Evolutionary conservation across 306 rosid genomes (phyloP).

Genomic region (Cucumis melo): DNA sequence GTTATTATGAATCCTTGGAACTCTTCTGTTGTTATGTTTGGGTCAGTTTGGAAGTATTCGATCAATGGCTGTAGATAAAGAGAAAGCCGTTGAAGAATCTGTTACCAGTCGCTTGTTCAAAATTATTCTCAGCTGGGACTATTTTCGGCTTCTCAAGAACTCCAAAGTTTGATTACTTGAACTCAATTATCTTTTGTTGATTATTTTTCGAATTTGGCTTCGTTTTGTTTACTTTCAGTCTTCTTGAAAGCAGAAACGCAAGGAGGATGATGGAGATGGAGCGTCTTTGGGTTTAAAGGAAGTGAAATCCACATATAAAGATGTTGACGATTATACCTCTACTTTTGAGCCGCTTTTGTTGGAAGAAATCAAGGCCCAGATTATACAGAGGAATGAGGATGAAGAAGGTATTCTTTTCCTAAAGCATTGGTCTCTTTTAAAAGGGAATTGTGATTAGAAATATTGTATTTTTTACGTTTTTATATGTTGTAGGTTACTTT

Average conservation of each 20-base stretch:
- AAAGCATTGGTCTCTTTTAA: background rate
- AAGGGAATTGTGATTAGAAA: background rate
- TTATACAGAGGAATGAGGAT: conserved; percentile 34
- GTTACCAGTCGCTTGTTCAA: conserved; percentile 51
- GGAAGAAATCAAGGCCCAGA: conserved; percentile 80
- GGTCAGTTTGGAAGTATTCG: too few species aligned
- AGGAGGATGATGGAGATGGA: conserved; percentile 8
- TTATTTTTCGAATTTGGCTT: background rate
- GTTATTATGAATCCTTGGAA: too few species aligned
- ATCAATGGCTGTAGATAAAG: conserved; percentile 57
- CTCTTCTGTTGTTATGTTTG: too few species aligned
- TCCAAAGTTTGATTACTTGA: conserved; percentile 17
- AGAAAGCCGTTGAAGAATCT: conserved; percentile 45
- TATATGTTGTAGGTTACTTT: background rate
- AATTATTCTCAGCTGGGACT: conserved; percentile 71
- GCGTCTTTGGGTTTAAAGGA: conserved; percentile 21
- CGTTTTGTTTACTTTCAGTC: background rate
- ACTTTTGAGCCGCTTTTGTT: conserved; percentile 82
- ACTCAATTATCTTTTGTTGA: background rate
- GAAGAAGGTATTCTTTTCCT: conserved; percentile 31
- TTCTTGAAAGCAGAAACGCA: conserved; percentile 22
- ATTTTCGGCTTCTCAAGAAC: conserved; percentile 33
- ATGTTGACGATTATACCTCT: conserved; percentile 64
- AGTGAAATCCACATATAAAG: conserved; percentile 42
- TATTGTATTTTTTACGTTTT: background rate